phyloP scores from a whole-genome alignment of 805 yeast genomes.

The Nakazawaea laoshanensis region DNA sequence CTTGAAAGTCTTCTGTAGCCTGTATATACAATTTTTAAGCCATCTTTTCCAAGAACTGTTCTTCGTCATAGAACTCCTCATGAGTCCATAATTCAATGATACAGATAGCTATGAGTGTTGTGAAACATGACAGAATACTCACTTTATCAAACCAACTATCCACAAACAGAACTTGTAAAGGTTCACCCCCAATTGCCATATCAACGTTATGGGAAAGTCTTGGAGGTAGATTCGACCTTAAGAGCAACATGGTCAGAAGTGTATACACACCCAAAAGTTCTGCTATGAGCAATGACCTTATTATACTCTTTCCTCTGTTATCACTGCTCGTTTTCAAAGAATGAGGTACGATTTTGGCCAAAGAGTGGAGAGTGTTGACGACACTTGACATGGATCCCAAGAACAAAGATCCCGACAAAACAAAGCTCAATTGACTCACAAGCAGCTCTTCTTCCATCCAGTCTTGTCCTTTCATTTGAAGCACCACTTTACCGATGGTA shows the following conservation, averaged over 20 bases:
- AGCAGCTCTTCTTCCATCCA: constrained; percentile 28
- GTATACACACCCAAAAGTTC: constrained; percentile 43
- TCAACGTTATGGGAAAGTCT: constrained; percentile 32
- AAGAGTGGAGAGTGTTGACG: constrained; percentile 46
- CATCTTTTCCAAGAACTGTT: constrained; percentile 24
- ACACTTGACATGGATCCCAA: constrained; percentile 61
- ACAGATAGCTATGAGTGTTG: constrained; percentile 21
- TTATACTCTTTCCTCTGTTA: constrained; percentile 6
- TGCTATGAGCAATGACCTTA: constrained; percentile 22
- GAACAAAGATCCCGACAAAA: constrained; percentile 52
- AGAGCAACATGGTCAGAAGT: constrained; percentile 40
- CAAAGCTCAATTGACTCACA: constrained; percentile 36
- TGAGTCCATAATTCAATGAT: constrained; percentile 17
- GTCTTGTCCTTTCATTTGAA: constrained; percentile 19
- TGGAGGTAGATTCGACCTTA: constrained; percentile 39
- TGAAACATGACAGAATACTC: constrained; percentile 33
- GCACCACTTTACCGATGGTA: constrained; percentile 33
- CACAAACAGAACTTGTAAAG: constrained; percentile 33
- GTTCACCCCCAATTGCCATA: constrained; percentile 20
- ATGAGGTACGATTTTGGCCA: constrained; percentile 20
- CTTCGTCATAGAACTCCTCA: constrained; percentile 15
- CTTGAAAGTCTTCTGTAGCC: no score
- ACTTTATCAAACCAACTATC: constrained; percentile 46
- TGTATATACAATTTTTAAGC: no score
- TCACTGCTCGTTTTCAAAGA: not conserved